These are phyloP conservation scores for Lecanicillium sp. DNA, from an alignment of 2,329 filamentous ascomycete species.

Conservation along the genomic window DNA sequence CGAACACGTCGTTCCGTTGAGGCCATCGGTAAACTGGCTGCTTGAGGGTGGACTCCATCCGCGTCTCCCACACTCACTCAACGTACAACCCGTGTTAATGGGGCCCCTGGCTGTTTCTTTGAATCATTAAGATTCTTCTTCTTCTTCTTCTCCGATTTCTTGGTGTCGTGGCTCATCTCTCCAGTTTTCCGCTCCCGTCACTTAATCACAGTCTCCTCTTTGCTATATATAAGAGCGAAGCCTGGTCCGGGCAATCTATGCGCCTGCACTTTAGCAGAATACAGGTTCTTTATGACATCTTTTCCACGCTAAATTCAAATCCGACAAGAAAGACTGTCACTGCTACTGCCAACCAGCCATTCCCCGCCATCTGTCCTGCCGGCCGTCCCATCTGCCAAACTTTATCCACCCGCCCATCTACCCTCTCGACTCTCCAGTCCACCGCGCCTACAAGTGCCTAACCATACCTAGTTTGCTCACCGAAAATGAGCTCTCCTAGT, in stretches of 20 bases:
- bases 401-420: not conserved
- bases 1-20: too few species aligned
- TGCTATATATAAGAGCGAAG: constrained; percentile 1
- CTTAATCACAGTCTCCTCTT: not conserved
- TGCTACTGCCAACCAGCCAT: too few species aligned
- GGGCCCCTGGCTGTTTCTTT: not conserved
- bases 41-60: too few species aligned
- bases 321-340: too few species aligned
- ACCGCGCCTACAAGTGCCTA: not conserved
- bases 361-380: not conserved
- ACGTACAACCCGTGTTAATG: not conserved
- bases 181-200: not conserved
- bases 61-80: too few species aligned
- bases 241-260: too few species aligned
- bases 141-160: not conserved
- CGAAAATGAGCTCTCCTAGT: constrained; percentile 29
- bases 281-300: too few species aligned
- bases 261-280: too few species aligned
- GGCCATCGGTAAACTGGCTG: too few species aligned
- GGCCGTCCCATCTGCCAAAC: not conserved
- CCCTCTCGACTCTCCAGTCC: not conserved
- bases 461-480: not conserved
- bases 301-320: too few species aligned
- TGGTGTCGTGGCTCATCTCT: not conserved
- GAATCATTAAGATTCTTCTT: not conserved